These are phyloP conservation scores for Nakazawaea wickerhamii DNA, from an alignment of 805 yeast species.

Conservation along the genomic window DNA sequence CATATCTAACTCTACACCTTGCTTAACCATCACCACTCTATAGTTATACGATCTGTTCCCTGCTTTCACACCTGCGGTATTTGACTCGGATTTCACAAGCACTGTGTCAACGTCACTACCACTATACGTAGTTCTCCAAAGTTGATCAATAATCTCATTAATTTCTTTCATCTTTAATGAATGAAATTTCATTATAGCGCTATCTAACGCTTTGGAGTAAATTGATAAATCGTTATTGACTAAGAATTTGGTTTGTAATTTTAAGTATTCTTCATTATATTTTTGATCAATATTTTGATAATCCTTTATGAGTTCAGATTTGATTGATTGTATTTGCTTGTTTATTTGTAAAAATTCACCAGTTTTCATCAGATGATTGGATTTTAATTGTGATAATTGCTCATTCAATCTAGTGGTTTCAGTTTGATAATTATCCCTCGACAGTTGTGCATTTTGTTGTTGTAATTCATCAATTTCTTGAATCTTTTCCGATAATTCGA, in stretches of 20 bases:
- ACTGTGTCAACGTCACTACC: conserved; percentile 95
- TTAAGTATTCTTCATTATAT: conserved; percentile 68
- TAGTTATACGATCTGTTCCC: conserved; percentile 75
- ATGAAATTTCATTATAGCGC: conserved; percentile 91
- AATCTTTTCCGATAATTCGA: conserved; percentile 33
- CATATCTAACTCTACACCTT: conserved; percentile 92
- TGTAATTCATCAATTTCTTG: conserved; percentile 41
- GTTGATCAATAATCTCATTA: conserved; percentile 78
- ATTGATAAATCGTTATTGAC: conserved; percentile 78
- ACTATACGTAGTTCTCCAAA: conserved; percentile 91
- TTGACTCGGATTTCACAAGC: conserved; percentile 75
- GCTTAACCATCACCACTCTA: conserved; percentile 91
- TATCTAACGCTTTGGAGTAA: conserved; percentile 81
- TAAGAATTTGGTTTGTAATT: conserved; percentile 67
- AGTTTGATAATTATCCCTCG: conserved; percentile 56
- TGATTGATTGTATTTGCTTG: conserved; percentile 55
- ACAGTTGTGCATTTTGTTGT: conserved; percentile 50
- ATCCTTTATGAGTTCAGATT: conserved; percentile 61
- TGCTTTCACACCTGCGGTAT: conserved; percentile 34
- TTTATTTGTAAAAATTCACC: conserved; percentile 86
- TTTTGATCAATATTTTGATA: conserved; percentile 59
- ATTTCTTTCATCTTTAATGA: conserved; percentile 88
- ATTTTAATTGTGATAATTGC: conserved; percentile 48
- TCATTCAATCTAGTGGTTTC: conserved; percentile 47
- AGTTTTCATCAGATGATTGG: conserved; percentile 63